phyloP scores from a whole-genome alignment of 2,329 filamentous ascomycete species.

The Tympanopsis confertula region DNA sequence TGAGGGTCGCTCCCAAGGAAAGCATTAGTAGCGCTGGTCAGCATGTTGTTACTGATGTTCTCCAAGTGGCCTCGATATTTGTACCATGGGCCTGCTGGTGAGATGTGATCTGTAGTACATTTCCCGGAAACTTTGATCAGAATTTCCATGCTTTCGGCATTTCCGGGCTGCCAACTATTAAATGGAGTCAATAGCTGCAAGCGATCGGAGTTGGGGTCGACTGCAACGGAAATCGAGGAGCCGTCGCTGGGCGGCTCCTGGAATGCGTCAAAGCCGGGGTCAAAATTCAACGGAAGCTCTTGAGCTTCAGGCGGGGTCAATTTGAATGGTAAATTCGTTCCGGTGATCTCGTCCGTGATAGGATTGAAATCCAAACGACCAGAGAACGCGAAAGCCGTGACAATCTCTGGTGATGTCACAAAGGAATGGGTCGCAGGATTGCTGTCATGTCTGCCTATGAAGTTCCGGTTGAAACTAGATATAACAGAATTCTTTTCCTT shows the following conservation, averaged over 20 bases:
- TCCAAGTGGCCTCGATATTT: constrained; percentile 24
- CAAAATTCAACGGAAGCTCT: constrained; percentile 10
- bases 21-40: constrained; percentile 19
- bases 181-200: constrained; percentile 16
- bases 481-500: constrained; percentile 18
- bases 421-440: constrained; percentile 33
- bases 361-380: constrained; percentile 22
- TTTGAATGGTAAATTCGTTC: constrained; percentile 7
- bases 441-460: constrained; percentile 20
- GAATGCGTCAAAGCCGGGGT: constrained; percentile 13
- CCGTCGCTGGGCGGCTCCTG: constrained; percentile 9
- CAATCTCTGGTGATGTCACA: constrained; percentile 32
- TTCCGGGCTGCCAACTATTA: constrained; percentile 11
- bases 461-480: constrained; percentile 22
- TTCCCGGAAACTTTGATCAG: constrained; percentile 22
- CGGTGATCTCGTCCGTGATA: constrained; percentile 10
- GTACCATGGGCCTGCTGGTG: constrained; percentile 23
- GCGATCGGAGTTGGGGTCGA: constrained; percentile 15
- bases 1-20: background rate
- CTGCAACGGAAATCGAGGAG: constrained; percentile 9
- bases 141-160: constrained; percentile 11
- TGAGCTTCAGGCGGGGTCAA: constrained; percentile 13
- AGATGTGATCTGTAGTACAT: constrained; percentile 25
- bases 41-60: constrained; percentile 23
- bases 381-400: constrained; percentile 26